A percentile compares a stretch with the other conserved stretches of the same genome.
These are phyloP conservation scores for Cupressus sempervirens DNA, from an alignment of 75 land plant species.

Conservation along the genomic window DNA sequence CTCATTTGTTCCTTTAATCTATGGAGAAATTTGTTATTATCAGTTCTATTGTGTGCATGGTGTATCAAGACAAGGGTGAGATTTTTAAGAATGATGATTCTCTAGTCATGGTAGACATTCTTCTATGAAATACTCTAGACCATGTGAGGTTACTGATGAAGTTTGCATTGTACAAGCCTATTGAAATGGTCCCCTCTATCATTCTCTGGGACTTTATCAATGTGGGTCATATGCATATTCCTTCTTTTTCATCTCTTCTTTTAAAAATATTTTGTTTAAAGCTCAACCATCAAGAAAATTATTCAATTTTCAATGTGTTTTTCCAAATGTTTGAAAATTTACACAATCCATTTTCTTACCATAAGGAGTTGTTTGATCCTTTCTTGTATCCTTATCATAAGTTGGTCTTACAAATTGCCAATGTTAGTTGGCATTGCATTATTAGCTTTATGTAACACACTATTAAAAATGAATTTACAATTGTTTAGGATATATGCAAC, in stretches of 20 bases:
- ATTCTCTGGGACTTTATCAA: slow-evolving; percentile 13
- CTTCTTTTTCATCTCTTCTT: not conserved
- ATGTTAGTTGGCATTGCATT: too few species aligned
- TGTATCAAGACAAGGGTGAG: slow-evolving; percentile 10
- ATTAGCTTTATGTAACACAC: too few species aligned
- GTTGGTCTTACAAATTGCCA: too few species aligned
- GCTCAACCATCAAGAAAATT: not conserved
- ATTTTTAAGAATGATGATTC: slow-evolving; percentile 15
- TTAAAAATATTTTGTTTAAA: not conserved
- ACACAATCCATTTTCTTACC: not conserved
- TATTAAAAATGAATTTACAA: too few species aligned
- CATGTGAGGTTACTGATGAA: slow-evolving; percentile 10
- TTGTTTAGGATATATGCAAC: too few species aligned
- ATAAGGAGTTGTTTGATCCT: too few species aligned
- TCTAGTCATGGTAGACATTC: slow-evolving; percentile 4
- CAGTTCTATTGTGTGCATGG: slow-evolving; percentile 20
- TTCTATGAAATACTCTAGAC: slow-evolving; percentile 14
- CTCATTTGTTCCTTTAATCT: slow-evolving; percentile 19
- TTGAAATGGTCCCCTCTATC: not conserved
- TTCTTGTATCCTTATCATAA: too few species aligned
- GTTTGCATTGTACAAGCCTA: slow-evolving; percentile 11
- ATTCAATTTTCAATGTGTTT: too few species aligned
- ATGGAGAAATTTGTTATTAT: slow-evolving; percentile 37
- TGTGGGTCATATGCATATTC: not conserved
- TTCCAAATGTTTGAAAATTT: not conserved